Conservation (phyloP, 306 rosid species). For the Sesbania bispinosa region DNA sequence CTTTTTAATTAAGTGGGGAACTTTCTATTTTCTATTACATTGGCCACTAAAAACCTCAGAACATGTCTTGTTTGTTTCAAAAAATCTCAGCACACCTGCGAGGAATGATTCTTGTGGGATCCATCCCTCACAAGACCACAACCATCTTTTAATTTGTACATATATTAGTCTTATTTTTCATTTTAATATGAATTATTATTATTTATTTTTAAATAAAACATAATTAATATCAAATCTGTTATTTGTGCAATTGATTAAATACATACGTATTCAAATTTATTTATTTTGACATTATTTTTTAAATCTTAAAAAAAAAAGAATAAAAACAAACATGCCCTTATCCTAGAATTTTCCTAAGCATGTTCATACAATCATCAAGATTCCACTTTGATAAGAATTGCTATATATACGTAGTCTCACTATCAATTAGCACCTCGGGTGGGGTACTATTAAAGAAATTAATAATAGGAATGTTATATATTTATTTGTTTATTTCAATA, state of each 20-base stretch:
- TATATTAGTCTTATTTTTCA: neutral
- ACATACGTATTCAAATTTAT: too few species aligned
- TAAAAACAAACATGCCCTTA: slow-evolving; percentile 8
- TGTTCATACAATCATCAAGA: slow-evolving; percentile 54
- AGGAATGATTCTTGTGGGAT: slow-evolving; percentile 46
- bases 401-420: neutral
- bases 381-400: slow-evolving; percentile 38
- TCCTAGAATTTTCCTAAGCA: slow-evolving; percentile 34
- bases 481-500: neutral
- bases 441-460: slow-evolving; percentile 5
- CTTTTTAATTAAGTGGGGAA: slow-evolving; percentile 34
- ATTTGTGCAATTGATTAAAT: too few species aligned
- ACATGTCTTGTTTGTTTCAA: slow-evolving; percentile 55
- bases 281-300: too few species aligned
- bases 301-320: too few species aligned
- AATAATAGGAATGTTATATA: neutral
- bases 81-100: slow-evolving; percentile 38
- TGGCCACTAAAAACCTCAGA: slow-evolving; percentile 42
- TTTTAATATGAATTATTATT: neutral
- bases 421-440: slow-evolving; percentile 13
- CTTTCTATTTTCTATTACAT: slow-evolving; percentile 26
- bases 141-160: neutral
- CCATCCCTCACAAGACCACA: slow-evolving; percentile 32
- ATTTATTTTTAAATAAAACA: too few species aligned
- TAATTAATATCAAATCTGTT: too few species aligned